Evolutionary conservation across 169 alveolate genomes (phyloP), one percentile per base, ranked within the genome.

Genomic region (Plasmodium sp.): DNA sequence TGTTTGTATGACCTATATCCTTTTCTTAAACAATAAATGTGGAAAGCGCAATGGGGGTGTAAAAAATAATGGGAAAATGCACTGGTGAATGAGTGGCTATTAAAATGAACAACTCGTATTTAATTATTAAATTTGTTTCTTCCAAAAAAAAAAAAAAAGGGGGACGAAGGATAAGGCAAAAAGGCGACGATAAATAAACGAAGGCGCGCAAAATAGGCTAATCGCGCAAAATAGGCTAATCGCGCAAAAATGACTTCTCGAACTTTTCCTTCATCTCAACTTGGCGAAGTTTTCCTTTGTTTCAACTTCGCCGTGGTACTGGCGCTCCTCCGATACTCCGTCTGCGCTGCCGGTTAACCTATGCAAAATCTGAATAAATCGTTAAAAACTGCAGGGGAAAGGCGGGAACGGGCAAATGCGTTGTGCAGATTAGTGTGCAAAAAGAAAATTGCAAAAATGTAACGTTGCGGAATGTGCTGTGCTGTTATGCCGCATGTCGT

Each of bases 311-410:
- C 43, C 31, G 31, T 51, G 18, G 27, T 14, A 9, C 10, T 34
- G 7, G 56, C 36, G 27, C 62, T 41, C 43, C 12, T 79, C 36
- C 9, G 9, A 1, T 79, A 51, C 67, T 27, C 51, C n/a, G 51
- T 77, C 4, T 67, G 67, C 33, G 5, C 2, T 79, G 39, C 27
- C 62, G 36, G n/a, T 94, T 96, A 96, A 84, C 97, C 96, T 54
- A 96, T 94, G 93, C 96, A 96, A 72, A 96, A 96, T 91, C 98
- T 96, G 94, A 96, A 96, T 88, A 96, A 83, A 85, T 96, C 98
- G 48, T 97, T 97, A 93, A 90, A 95, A 95, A 96, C 96, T 84
- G 56, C 92, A 83, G 84, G 73, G 67, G 48, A 79, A 88, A 80
- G 82, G 72, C 18, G 81, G 72, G 82, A 84, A 75, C 27, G 31